Evolutionary conservation across 306 rosid species (phyloP).

Genomic region (Lathyrus sativus): DNA sequence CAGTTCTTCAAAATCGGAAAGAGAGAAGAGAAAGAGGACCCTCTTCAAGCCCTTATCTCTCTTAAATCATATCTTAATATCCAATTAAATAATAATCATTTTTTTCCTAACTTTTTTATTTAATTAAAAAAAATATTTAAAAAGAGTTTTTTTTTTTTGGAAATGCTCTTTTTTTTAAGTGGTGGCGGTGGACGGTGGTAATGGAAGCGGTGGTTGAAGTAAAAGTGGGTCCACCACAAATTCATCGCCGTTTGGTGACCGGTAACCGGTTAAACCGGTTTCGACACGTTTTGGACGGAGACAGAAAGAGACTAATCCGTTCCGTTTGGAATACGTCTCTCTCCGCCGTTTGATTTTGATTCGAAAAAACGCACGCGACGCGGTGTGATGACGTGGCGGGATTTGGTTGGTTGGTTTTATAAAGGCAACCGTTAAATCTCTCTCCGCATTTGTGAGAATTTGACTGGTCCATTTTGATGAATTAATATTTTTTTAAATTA

Average conservation of each 20-base stretch:
- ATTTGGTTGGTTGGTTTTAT: constrained; percentile 30
- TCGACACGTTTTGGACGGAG: constrained; percentile 52
- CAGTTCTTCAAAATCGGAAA: constrained; percentile 48
- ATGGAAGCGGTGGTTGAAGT: constrained; percentile 24
- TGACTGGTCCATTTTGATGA: constrained; percentile 45
- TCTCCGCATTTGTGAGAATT: constrained; percentile 14
- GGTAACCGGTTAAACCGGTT: constrained; percentile 46
- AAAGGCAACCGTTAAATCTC: constrained; percentile 34
- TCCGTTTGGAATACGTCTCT: constrained; percentile 48
- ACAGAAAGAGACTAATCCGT: constrained; percentile 22
- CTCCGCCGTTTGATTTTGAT: constrained; percentile 39
- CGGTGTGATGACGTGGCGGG: constrained; percentile 21
- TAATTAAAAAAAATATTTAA: background rate
- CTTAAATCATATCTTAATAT: constrained; percentile 50
- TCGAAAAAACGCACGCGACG: constrained; percentile 39
- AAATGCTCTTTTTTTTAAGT: background rate
- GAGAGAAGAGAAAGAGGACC: constrained; percentile 25
- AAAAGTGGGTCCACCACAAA: constrained; percentile 42
- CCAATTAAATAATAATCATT: constrained; percentile 34
- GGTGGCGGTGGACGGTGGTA: constrained; percentile 33
- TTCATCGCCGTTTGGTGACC: constrained; percentile 47
- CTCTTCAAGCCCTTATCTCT: constrained; percentile 50
- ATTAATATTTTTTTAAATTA: background rate
- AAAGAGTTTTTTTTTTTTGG: background rate
- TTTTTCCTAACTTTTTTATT: background rate